Conservation (phyloP, 1,284 basidiomycete genomes). For the Trametes pubescens region DNA sequence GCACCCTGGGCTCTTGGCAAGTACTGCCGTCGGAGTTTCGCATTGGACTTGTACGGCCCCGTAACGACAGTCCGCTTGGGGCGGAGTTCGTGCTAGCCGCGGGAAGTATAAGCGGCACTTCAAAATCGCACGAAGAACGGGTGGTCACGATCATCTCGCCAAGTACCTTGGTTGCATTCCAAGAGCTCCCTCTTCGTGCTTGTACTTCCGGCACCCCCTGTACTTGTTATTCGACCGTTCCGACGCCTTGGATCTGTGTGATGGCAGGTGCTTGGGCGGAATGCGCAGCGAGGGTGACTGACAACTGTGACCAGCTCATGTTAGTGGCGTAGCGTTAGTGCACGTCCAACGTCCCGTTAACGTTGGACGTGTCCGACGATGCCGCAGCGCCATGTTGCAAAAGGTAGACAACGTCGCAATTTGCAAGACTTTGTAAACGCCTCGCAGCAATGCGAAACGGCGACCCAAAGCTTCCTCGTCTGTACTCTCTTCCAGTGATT, state of each 20-base stretch:
- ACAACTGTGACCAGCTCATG: slow-evolving; percentile 5
- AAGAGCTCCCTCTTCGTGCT: slow-evolving; percentile 12
- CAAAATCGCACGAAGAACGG: slow-evolving; percentile 3
- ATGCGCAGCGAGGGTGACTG: slow-evolving; percentile 3
- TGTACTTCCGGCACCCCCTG: slow-evolving; percentile 1
- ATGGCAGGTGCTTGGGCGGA: neutral
- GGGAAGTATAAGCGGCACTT: slow-evolving; percentile 1
- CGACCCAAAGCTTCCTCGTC: too few species aligned
- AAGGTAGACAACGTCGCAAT: too few species aligned
- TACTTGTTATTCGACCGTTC: slow-evolving; percentile 7
- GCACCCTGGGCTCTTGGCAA: slow-evolving; percentile 9
- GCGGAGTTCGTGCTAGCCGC: neutral
- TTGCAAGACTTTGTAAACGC: too few species aligned
- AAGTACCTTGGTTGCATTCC: slow-evolving; percentile 24
- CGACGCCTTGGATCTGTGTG: neutral
- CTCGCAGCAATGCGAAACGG: too few species aligned
- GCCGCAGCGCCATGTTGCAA: too few species aligned
- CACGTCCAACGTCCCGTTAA: neutral
- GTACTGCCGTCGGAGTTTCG: neutral
- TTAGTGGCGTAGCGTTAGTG: slow-evolving; percentile 12
- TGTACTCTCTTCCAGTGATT: too few species aligned
- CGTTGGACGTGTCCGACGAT: neutral
- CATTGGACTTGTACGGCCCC: neutral
- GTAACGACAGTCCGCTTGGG: slow-evolving; percentile 1
- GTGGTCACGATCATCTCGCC: slow-evolving; percentile 12